phyloP scores from a whole-genome alignment of 2,329 filamentous ascomycete genomes.

The Clarireedia homoeocarpa region DNA sequence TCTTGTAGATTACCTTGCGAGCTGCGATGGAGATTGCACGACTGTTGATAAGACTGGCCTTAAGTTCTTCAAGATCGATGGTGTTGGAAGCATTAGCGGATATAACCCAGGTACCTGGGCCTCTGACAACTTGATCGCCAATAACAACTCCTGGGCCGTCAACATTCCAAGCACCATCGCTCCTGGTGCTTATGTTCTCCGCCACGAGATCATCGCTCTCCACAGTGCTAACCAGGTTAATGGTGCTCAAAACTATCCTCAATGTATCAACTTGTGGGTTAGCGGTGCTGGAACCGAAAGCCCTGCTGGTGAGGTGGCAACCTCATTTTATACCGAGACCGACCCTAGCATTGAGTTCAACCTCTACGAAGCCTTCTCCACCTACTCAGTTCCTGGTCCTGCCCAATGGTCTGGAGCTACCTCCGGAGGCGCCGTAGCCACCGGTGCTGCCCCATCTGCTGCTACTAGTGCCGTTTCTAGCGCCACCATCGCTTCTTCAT shows the following conservation, averaged over 20 bases:
- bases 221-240: constrained; percentile 28
- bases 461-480: neutral
- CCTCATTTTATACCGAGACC: constrained; percentile 34
- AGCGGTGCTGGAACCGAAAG: constrained; percentile 35
- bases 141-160: constrained; percentile 46
- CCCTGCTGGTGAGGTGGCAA: constrained; percentile 30
- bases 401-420: constrained; percentile 9
- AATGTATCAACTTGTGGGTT: constrained; percentile 43
- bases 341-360: constrained; percentile 36
- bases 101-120: constrained; percentile 34
- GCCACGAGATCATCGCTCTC: constrained; percentile 34
- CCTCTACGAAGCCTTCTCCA: constrained; percentile 30
- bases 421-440: neutral
- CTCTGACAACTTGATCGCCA: constrained; percentile 40
- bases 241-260: constrained; percentile 42
- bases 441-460: neutral
- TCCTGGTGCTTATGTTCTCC: constrained; percentile 41
- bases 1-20: constrained; percentile 23
- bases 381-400: constrained; percentile 31
- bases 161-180: constrained; percentile 35
- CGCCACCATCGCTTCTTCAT: neutral
- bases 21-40: constrained; percentile 32
- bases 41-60: constrained; percentile 33
- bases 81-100: constrained; percentile 31
- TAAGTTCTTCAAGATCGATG: constrained; percentile 38